Percentiles rank a stretch among this genome's conserved stretches.
Conservation (phyloP, 768 basidiomycete genomes). For the Gymnopilus junonius region DNA sequence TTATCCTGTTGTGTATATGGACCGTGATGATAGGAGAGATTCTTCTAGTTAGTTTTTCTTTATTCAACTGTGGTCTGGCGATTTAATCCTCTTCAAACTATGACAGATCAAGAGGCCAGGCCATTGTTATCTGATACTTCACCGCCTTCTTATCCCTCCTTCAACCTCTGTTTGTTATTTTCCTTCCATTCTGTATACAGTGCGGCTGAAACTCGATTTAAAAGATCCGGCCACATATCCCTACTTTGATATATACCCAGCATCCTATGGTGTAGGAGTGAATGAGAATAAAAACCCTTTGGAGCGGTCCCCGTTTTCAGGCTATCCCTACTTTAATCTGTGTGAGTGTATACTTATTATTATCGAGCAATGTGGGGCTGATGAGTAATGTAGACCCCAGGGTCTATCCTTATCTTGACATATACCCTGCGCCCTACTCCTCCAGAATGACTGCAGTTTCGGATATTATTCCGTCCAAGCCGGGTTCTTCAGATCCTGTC, state of each 20-base stretch:
- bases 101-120: not conserved
- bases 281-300: not conserved
- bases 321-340: constrained; percentile 18
- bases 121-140: not conserved
- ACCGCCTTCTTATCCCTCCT: constrained; percentile 15
- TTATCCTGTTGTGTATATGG: constrained; percentile 24
- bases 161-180: constrained; percentile 16
- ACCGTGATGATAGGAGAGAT: not conserved
- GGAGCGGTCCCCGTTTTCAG: not conserved
- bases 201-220: not conserved
- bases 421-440: constrained; percentile 24
- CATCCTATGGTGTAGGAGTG: not conserved
- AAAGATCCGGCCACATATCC: constrained; percentile 39
- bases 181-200: not conserved
- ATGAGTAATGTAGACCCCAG: constrained; percentile 20
- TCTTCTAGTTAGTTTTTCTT: not conserved
- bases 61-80: not conserved
- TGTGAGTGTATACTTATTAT: constrained; percentile 16
- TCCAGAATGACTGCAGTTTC: not conserved
- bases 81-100: not conserved
- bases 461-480: not conserved
- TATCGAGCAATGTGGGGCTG: not conserved
- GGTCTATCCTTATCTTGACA: constrained; percentile 28
- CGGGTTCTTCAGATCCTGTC: constrained; percentile 8
- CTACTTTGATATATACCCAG: constrained; percentile 36